Base-by-base conservation (phyloP, 176 grass and related monocot species). In the Echinochloa phyllopogon region DNA sequence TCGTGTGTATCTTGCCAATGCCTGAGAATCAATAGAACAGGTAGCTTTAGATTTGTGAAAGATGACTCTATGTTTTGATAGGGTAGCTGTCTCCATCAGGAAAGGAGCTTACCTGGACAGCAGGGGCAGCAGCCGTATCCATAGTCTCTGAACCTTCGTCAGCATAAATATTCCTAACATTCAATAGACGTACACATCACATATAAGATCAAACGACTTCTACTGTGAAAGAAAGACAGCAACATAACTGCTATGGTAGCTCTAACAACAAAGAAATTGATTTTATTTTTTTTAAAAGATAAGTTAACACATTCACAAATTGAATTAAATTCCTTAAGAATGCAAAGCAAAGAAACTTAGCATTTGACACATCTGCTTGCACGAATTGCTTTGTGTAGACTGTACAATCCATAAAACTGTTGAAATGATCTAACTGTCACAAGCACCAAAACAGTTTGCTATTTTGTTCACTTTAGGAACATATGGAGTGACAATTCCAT, bases 1-100 rank as follows among this genome's bases (percentile, higher is more conserved):
- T 51, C 91, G 94, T 15, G 82, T 89, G 72, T 99, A 96, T 86
- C 94, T 92, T 69, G 96, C 94, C 94, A 99, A 86, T 62, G 96
- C 94, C 94, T 96, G 73, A 77, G 52, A 90, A 65, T 42, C 69
- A 71, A 72, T 57, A 87, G 39, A 91, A 53, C 15, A 78, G 18
- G n/a, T 52, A 62, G 66, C 44, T 63, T 89, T 77, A 90, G 71
- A 48, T 44, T 86, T 65, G 39, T 63, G 18, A 41, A 65, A 70
- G 81, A 37, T 29, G 66, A 79, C 27, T 73, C 27, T 73, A 50
- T 44, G 67, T 66, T 83, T 3, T 42, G 5, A 50, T 61, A 83
- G 21, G 8, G 23, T 29, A 79, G n/a, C 11, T 63, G 75, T 84
- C 50, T 84, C 52, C 52, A 76, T 75, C 85, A 47, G 44, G 44